Evolutionary conservation across 106 monocot species (phyloP), one percentile per base, ranked within the genome.

Genomic region (Dactylorhiza incarnata): DNA sequence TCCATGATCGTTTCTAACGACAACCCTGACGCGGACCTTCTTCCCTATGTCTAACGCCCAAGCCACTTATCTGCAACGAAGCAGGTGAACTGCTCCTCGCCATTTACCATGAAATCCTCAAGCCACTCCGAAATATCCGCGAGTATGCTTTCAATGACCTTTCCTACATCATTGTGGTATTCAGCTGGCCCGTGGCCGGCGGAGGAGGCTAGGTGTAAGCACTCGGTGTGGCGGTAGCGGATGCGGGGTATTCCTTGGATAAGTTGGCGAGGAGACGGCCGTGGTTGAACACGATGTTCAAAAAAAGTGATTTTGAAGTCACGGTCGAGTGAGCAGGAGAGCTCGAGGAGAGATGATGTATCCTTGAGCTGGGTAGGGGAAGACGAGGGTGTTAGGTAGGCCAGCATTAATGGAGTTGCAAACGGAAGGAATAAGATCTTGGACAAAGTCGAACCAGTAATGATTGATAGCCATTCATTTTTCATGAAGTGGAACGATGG

Each of bases 321-420:
- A 14, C 52, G 65, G 22, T 72, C 77, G 0, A 78, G 72, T 12
- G 87, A 55, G 73, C 75, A 72, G 25, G 89, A 69, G 76, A 90
- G 84, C 72, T 86, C 82, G 72, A 90, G 59, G 49, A 13, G 89
- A 84, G n/a, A 82, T 86, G 44, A 90, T 81, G 78, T 90, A 86
- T 75, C 89, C 84, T 68, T 90, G 89, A 8, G 74, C 78, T 49
- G 86, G 89, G 44, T 77, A 84, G 0, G 86, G 89, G 5, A 90
- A 19, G 9, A 90, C 45, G 1, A 89, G 37, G 0, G 79, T 84
- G 69, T 84, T 86, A 46, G 72, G 73, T 4, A 25, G 76, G 80
- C 80, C 16, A n/a, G 4, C n/a, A n/a, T n/a, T n/a, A n/a, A n/a
- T n/a, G n/a, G n/a, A n/a, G n/a, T n/a, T n/a, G n/a, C n/a, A n/a